Evolutionary conservation across 257 asterid species (phyloP), one percentile per base, ranked within the genome.

Genomic region (Solanum corneliomulleri): DNA sequence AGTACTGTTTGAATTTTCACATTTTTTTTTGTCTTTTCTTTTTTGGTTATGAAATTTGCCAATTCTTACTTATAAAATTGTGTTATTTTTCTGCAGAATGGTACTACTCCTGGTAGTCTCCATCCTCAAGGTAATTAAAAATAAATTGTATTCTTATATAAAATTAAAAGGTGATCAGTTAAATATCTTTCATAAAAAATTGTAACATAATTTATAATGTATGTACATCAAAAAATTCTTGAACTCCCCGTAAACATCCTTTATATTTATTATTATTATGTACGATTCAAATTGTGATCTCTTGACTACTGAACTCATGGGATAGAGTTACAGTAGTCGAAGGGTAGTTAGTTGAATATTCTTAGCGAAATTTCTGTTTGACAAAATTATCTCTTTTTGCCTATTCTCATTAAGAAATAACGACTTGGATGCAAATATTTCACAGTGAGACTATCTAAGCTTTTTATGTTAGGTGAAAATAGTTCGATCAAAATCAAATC

Each of bases 81-180:
- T 11, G 3, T 83, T 45, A 47, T 78, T 62, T 70, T 20, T 45
- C 3, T 75, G 31, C 94, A 94, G 98, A 74, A 90, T 47, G 98
- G 98, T 39, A 85, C 90, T 76, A 93, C 95, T 88, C 98, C 94
- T 4, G 98, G 98, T 86, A 92, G 96, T 89, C 98, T 95, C 71
- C 94, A 89, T 13, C 98, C 98, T 44, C 93, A 94, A 89, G 98
- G 98, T 95, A 91, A 88, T 74, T 9, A 47, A 52, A 84, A 42
- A 33, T n/a, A 15, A 42, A 21, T 71, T 27, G 44, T 42, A 7
- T 45, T 87, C 13, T 62, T 45, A 5, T 33, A 23, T 14, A 29
- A 3, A 68, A 1, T 20, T 5, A 29, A 72, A 31, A 2, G 5
- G 25, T 18, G 64, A 23, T 4, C 27, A 27, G 27, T 27, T 27